These are phyloP conservation scores for Sideroxylon spinosum DNA, from an alignment of 179 eudicot species.

Conservation along the genomic window DNA sequence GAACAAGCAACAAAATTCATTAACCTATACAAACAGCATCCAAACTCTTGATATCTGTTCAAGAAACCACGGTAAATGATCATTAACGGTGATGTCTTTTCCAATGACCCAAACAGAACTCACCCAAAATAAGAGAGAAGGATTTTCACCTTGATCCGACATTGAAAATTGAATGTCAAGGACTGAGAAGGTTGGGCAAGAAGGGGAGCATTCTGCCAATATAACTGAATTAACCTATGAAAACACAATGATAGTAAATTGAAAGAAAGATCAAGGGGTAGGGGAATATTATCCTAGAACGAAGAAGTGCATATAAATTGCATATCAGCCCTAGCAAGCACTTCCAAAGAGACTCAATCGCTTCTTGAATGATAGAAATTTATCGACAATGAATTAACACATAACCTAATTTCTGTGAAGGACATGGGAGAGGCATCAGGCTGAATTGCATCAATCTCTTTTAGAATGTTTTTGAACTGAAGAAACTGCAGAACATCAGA, in stretches of 20 bases:
- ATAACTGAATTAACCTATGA: conserved; percentile 40
- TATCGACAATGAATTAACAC: conserved; percentile 42
- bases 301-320: conserved; percentile 51
- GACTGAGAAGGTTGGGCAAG: conserved; percentile 41
- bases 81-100: too few relatives aligned
- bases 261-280: conserved; percentile 41
- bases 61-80: too few relatives aligned
- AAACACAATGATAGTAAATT: conserved; percentile 41
- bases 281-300: conserved; percentile 38
- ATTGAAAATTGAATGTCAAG: conserved; percentile 44
- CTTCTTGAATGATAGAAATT: conserved; percentile 32
- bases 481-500: conserved; percentile 60
- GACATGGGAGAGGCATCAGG: conserved; percentile 29
- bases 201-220: conserved; percentile 49
- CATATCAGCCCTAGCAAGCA: conserved; percentile 52
- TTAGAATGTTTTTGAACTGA: conserved; percentile 35
- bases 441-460: conserved; percentile 25
- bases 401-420: conserved; percentile 43
- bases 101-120: too few relatives aligned
- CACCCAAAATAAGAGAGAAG: too few relatives aligned
- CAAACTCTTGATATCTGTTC: too few relatives aligned
- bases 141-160: conserved; percentile 30
- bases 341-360: conserved; percentile 28
- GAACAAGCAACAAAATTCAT: too few relatives aligned
- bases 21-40: too few relatives aligned